phyloP scores from a whole-genome alignment of 2,329 filamentous ascomycete species.

The Ceratocystis papillata region DNA sequence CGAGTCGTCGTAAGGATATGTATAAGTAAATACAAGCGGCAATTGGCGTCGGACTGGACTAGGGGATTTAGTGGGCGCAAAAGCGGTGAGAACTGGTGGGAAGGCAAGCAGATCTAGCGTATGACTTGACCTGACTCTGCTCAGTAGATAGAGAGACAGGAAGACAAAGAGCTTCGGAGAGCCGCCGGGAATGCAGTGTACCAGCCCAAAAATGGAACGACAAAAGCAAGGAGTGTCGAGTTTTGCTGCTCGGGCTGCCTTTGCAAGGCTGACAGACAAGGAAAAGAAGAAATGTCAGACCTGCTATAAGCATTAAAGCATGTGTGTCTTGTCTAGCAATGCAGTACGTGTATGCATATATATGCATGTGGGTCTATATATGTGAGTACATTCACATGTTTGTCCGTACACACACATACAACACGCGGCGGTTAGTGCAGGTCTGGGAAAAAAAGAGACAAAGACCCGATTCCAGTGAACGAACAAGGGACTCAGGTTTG shows the following conservation, averaged over 20 bases:
- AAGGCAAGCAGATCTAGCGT: too few relatives aligned
- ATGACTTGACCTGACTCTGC: too few relatives aligned
- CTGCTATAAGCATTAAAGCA: not conserved
- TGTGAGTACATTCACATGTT: not conserved
- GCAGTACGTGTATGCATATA: not conserved
- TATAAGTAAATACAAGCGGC: too few relatives aligned
- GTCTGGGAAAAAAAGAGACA: not conserved
- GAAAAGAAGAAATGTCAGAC: conserved; percentile 2
- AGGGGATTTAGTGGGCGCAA: too few relatives aligned
- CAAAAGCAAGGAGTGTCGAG: not conserved
- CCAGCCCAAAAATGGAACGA: not conserved
- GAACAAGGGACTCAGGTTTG: too few relatives aligned
- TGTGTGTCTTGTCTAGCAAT: not conserved
- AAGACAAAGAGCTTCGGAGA: not conserved
- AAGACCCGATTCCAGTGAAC: not conserved
- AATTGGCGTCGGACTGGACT: too few relatives aligned
- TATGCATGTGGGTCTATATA: not conserved
- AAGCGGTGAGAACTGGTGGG: too few relatives aligned
- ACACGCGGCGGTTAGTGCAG: too few relatives aligned
- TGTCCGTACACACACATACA: not conserved
- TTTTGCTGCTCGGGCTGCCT: too few relatives aligned
- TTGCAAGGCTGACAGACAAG: conserved; percentile 2
- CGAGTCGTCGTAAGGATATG: too few relatives aligned
- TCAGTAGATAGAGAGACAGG: too few relatives aligned
- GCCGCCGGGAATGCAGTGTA: not conserved